Evolutionary conservation across 2,329 filamentous ascomycete genomes (phyloP).

Genomic region (Endothia cerciana): DNA sequence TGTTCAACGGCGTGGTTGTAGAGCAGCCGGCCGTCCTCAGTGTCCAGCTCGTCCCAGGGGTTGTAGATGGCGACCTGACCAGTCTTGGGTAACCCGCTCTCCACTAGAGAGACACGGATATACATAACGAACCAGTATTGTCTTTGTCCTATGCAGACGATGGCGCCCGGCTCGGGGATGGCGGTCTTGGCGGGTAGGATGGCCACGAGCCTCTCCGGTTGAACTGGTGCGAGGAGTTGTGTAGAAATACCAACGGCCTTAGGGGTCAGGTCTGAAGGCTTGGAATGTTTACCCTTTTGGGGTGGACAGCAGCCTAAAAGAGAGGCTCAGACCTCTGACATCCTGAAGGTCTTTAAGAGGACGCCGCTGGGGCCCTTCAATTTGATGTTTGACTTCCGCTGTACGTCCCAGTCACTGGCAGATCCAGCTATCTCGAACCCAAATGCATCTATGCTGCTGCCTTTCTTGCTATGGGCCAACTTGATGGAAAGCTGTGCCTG

Average conservation of each 20-base stretch:
- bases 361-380: neutral
- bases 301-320: neutral
- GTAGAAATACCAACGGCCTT: neutral
- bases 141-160: neutral
- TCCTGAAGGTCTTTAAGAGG: rapidly evolving
- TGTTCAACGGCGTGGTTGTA: neutral
- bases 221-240: neutral
- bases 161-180: neutral
- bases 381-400: neutral
- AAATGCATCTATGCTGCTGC: no score
- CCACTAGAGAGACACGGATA: neutral
- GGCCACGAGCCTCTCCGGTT: neutral
- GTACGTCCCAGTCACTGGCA: neutral
- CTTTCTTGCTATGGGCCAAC: neutral
- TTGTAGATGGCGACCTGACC: neutral
- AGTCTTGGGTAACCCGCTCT: neutral
- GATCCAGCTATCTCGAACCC: neutral
- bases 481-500: neutral
- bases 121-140: neutral
- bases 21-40: neutral
- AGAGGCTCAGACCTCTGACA: neutral
- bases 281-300: no score
- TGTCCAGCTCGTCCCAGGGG: neutral
- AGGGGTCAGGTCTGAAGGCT: neutral
- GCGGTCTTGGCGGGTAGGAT: neutral